Conservation (phyloP, 768 basidiomycete species). For the Kwoniella mangroviensis region DNA sequence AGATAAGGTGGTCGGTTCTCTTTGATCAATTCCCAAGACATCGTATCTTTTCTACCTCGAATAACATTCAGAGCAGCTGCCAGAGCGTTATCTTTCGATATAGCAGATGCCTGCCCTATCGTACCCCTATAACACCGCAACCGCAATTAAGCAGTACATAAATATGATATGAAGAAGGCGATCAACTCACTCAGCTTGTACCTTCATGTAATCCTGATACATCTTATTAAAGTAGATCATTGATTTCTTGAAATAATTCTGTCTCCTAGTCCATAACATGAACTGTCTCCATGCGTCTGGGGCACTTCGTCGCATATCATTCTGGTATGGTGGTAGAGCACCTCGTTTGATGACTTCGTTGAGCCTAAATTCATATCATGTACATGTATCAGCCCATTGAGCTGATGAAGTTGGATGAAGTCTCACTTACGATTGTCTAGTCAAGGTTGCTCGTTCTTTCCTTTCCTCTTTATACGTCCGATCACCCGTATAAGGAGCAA, state of each 20-base stretch:
- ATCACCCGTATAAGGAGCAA: background rate
- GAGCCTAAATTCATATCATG: background rate
- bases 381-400: no score
- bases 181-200: constrained; percentile 25
- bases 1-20: constrained; percentile 16
- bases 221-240: constrained; percentile 5
- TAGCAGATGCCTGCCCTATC: constrained; percentile 18
- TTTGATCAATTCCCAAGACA: constrained; percentile 24
- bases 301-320: background rate
- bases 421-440: constrained; percentile 25
- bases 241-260: constrained; percentile 3
- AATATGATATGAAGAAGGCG: no score
- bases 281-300: constrained; percentile 14
- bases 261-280: constrained; percentile 9
- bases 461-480: constrained; percentile 16
- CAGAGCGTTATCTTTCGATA: constrained; percentile 23
- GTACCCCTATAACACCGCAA: constrained; percentile 12
- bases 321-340: constrained; percentile 12
- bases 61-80: constrained; percentile 14
- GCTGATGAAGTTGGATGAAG: no score
- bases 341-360: constrained; percentile 20
- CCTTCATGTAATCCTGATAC: constrained; percentile 22
- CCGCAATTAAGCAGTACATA: no score
- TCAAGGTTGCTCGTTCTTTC: constrained; percentile 13
- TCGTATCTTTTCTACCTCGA: constrained; percentile 16